Evolutionary conservation across 2,329 filamentous ascomycete genomes (phyloP), one percentile per base, ranked within the genome.

Genomic region (Colletotrichum filicis): DNA sequence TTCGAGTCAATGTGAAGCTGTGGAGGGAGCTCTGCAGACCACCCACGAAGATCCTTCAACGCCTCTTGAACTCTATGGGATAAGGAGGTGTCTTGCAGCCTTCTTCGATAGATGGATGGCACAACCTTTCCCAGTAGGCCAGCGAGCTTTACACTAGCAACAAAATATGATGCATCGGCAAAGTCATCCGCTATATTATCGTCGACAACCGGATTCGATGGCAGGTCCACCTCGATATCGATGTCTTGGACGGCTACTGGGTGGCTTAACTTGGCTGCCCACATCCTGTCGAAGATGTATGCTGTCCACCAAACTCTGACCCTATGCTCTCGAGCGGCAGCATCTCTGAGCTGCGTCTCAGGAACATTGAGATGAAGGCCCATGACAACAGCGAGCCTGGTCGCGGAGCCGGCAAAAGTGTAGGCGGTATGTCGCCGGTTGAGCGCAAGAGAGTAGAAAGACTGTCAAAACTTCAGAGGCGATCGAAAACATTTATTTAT

Each of bases 161-260:
- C 74, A 26, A 79, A 75, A 46, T 82, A 81, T 1, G 76, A 77
- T 1, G 78, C 75, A n/a, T 83, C 80, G 1, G 74, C 77, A 55
- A 83, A 83, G 35, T 83, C 81, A 8, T 78, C 76, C 6, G 66
- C 56, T 2, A 73, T 63, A 5, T 65, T 77, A 0, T 76, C 74
- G 0, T 79, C 78, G 1, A 84, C 52, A 0, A 78, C 75, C 0
- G 79, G 77, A 14, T 82, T 80, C 0, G 83, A 83, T 0, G 85
- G 86, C 6, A 84, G 75, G 30, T 85, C 82, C 5, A 86, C 83
- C 37, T 84, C 79, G 4, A 88, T 87, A 22, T 87, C 86, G 46
- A 85, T 82, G 63, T 88, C 86, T 14, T 83, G 81, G 6, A 88
- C 84, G 52, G 85, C 84, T 7, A 85, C 82, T 0, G 87, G 85